Conservation (phyloP, 148 eudicot species). For the Diospyros lotus region DNA sequence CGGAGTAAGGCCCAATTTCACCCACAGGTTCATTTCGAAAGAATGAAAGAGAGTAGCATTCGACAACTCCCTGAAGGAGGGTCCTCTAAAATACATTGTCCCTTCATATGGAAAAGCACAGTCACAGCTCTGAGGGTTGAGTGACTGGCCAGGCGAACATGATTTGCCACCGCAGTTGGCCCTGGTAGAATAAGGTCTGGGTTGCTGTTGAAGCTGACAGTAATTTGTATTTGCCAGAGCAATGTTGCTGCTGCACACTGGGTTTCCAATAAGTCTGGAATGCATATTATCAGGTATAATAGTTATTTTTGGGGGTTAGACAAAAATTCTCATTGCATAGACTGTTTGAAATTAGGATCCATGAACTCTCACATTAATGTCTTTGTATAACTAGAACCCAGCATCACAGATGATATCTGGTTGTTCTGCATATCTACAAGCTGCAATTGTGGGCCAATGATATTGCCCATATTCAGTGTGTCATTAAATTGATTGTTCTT, state of each 20-base stretch:
- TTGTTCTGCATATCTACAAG: slow-evolving; percentile 83
- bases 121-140: slow-evolving; percentile 79
- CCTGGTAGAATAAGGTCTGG: slow-evolving; percentile 70
- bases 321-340: not conserved
- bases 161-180: slow-evolving; percentile 59
- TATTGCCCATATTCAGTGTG: slow-evolving; percentile 60
- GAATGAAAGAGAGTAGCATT: slow-evolving; percentile 58
- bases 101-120: slow-evolving; percentile 91
- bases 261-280: slow-evolving; percentile 74
- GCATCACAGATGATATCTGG: slow-evolving; percentile 58
- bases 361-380: slow-evolving; percentile 59
- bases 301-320: not conserved
- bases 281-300: not conserved
- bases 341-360: too few relatives aligned
- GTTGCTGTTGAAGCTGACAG: slow-evolving; percentile 53
- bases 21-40: slow-evolving; percentile 81
- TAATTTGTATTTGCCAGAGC: slow-evolving; percentile 43
- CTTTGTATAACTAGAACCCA: slow-evolving; percentile 59
- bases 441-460: slow-evolving; percentile 61
- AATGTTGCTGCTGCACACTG: slow-evolving; percentile 42
- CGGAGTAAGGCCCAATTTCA: slow-evolving; percentile 59
- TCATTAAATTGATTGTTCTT: slow-evolving; percentile 69
- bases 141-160: slow-evolving; percentile 56
- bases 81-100: slow-evolving; percentile 72
- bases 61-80: slow-evolving; percentile 65